Percentiles rank a stretch among this genome's conserved stretches.
Conservation (phyloP, 805 yeast genomes). For the Metschnikowia cubensis region DNA sequence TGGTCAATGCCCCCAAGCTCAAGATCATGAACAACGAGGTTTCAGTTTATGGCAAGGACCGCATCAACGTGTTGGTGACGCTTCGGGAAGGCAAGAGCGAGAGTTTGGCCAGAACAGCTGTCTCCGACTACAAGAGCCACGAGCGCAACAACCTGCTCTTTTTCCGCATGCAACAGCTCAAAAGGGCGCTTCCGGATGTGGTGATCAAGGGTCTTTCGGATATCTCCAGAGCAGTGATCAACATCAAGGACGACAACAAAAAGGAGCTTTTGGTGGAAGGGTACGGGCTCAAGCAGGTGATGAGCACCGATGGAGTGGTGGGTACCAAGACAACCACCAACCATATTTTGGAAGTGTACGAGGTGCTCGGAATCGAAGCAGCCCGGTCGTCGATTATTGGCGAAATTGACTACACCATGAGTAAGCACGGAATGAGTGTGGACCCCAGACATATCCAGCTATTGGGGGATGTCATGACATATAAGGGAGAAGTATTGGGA, state of each 20-base stretch:
- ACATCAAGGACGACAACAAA: constrained; percentile 78
- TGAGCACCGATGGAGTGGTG: constrained; percentile 95
- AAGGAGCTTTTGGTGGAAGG: constrained; percentile 96
- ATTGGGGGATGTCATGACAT: constrained; percentile 97
- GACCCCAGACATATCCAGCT: constrained; percentile 99
- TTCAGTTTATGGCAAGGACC: constrained; percentile 58
- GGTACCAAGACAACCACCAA: constrained; percentile 86
- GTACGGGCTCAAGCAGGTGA: constrained; percentile 90
- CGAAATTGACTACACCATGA: constrained; percentile 97
- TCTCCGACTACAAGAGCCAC: constrained; percentile 37
- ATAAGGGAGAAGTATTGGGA: constrained; percentile 97
- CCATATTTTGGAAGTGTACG: constrained; percentile 84
- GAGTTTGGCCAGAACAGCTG: constrained; percentile 27
- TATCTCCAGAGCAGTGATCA: constrained; percentile 93
- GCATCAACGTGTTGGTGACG: constrained; percentile 60
- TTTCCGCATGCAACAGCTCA: constrained; percentile 84
- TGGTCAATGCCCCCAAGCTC: constrained; percentile 80
- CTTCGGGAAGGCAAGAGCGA: constrained; percentile 35
- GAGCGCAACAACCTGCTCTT: constrained; percentile 53
- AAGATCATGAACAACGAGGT: constrained; percentile 76
- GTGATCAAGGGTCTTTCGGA: constrained; percentile 92
- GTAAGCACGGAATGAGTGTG: constrained; percentile 99
- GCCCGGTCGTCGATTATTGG: constrained; percentile 89
- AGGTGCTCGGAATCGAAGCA: constrained; percentile 95
- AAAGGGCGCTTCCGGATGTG: constrained; percentile 78